These are phyloP conservation scores for Cornus florida DNA, from an alignment of 148 eudicot species.

Conservation along the genomic window DNA sequence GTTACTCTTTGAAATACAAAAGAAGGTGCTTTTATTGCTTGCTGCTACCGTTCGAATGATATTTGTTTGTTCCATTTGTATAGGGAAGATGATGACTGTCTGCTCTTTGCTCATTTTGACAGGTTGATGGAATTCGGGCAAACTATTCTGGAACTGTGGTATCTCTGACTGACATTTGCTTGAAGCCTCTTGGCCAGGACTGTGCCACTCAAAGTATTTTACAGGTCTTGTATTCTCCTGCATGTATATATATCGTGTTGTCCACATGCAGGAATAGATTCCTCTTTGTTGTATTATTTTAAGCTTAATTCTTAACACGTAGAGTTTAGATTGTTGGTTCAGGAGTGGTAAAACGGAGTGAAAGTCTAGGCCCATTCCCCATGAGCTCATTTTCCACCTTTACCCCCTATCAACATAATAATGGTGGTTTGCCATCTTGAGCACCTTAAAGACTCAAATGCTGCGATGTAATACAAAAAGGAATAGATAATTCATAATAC, in stretches of 20 bases:
- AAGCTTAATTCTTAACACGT: too few species aligned
- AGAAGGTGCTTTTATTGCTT: conserved; percentile 44
- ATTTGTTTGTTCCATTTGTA: background rate
- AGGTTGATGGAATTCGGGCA: conserved; percentile 60
- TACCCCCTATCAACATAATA: too few species aligned
- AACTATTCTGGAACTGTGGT: conserved; percentile 60
- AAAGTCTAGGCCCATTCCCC: too few species aligned
- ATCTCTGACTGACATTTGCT: conserved; percentile 63
- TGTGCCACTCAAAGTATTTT: conserved; percentile 76
- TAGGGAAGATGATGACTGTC: background rate
- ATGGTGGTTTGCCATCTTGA: too few species aligned
- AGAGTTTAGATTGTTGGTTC: too few species aligned
- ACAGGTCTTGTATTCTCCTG: conserved; percentile 36
- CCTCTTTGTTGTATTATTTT: background rate
- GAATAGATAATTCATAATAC: too few species aligned
- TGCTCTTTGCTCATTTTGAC: conserved; percentile 16
- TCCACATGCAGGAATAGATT: background rate
- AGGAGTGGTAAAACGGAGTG: too few species aligned
- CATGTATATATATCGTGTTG: background rate
- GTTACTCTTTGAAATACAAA: conserved; percentile 68
- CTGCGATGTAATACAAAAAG: too few species aligned
- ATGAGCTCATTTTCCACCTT: too few species aligned
- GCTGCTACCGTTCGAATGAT: background rate
- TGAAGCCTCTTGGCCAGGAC: conserved; percentile 72
- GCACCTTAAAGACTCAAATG: too few species aligned